These are phyloP conservation scores for Colletotrichum shisoi DNA, from an alignment of 2,329 filamentous ascomycete genomes.

Conservation along the genomic window DNA sequence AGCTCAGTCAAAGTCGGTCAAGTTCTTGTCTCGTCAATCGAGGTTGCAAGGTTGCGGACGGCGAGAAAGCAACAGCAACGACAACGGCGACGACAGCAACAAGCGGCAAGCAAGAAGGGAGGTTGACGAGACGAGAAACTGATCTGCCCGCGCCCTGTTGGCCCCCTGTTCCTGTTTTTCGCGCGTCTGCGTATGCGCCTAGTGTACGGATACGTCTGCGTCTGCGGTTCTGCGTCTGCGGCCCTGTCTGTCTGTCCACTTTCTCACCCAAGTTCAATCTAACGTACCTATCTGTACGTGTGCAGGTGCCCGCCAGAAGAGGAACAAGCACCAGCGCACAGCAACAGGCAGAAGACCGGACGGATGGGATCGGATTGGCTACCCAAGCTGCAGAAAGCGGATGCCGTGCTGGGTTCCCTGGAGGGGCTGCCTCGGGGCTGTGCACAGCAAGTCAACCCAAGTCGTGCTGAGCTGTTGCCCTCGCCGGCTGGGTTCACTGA, in stretches of 20 bases:
- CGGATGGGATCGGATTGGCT: conserved; percentile 25
- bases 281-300: conserved; percentile 26
- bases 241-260: conserved; percentile 35
- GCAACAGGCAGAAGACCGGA: conserved; percentile 35
- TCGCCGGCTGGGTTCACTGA: conserved; percentile 27
- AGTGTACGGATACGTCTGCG: no score
- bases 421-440: conserved; percentile 38
- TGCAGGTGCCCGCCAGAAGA: conserved; percentile 25
- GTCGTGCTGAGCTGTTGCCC: conserved; percentile 24
- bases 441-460: conserved; percentile 36
- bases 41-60: conserved; percentile 12
- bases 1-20: conserved; percentile 6
- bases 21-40: conserved; percentile 19
- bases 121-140: conserved; percentile 30
- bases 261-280: conserved; percentile 32
- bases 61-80: conserved; percentile 20
- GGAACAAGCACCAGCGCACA: conserved; percentile 27
- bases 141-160: conserved; percentile 30
- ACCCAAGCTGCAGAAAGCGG: conserved; percentile 34
- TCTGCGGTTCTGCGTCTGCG: conserved; percentile 19
- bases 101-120: conserved; percentile 23
- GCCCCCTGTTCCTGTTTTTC: conserved; percentile 37
- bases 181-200: conserved; percentile 22
- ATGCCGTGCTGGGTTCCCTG: conserved; percentile 34
- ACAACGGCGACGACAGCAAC: conserved; percentile 11